A percentile compares a stretch with the other conserved stretches of the same genome.
Conservation (phyloP, 2,329 filamentous ascomycete genomes). For the Trichoderma atrobrunneum region DNA sequence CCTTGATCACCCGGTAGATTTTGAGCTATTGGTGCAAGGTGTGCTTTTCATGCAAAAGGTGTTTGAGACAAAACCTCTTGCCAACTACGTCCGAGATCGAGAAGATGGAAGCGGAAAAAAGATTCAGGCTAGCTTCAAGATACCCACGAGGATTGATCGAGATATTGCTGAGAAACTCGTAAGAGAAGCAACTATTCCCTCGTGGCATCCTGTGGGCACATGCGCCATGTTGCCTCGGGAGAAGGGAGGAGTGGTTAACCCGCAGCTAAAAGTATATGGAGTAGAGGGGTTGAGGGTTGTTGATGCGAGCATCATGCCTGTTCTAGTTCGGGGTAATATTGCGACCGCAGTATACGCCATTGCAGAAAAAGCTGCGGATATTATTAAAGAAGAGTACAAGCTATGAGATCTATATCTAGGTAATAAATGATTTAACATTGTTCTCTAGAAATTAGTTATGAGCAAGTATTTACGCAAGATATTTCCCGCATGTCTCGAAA, state of each 20-base stretch:
- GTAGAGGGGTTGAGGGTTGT: conserved; percentile 49
- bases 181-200: background rate
- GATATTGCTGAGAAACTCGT: conserved; percentile 42
- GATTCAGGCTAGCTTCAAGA: conserved; percentile 41
- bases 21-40: background rate
- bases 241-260: conserved; percentile 50
- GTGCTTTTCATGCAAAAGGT: background rate
- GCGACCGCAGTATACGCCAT: conserved; percentile 53
- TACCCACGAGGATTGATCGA: conserved; percentile 39
- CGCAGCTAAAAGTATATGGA: conserved; percentile 48
- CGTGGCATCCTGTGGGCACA: conserved; percentile 40
- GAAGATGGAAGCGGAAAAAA: conserved; percentile 31
- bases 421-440: background rate
- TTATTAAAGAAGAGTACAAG: conserved; percentile 16
- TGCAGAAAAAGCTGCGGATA: conserved; percentile 44
- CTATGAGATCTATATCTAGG: background rate
- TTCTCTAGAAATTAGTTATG: background rate
- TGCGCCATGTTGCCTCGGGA: conserved; percentile 44
- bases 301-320: conserved; percentile 49
- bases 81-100: conserved; percentile 23
- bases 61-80: background rate
- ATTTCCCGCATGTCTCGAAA: background rate
- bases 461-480: background rate
- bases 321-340: conserved; percentile 45
- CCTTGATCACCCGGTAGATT: background rate